Percentiles rank a stretch among this genome's conserved stretches.
Conservation (phyloP, 768 basidiomycete species). For the Termitomyces sp. region DNA sequence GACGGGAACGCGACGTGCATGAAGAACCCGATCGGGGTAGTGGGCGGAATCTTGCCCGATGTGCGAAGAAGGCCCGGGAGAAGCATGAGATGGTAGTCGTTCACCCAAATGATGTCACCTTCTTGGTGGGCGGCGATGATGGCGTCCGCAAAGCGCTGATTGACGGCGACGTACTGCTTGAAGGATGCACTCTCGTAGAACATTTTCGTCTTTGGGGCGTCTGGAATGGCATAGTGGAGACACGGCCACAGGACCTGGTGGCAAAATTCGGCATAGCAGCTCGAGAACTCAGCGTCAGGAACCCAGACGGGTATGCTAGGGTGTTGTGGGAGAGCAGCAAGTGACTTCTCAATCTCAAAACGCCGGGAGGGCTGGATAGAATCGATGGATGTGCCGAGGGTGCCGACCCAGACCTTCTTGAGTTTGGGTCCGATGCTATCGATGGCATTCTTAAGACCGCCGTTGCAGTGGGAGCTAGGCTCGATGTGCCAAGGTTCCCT, state of each 20-base stretch:
- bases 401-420: slow-evolving; percentile 60
- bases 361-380: slow-evolving; percentile 51
- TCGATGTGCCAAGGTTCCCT: slow-evolving; percentile 41
- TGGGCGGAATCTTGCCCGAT: slow-evolving; percentile 44
- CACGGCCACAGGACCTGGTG: slow-evolving; percentile 90
- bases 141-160: slow-evolving; percentile 82
- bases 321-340: slow-evolving; percentile 29
- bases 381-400: slow-evolving; percentile 70
- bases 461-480: slow-evolving; percentile 71
- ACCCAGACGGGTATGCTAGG: slow-evolving; percentile 67
- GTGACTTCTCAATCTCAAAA: slow-evolving; percentile 47
- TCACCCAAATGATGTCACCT: slow-evolving; percentile 89
- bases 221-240: slow-evolving; percentile 81
- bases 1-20: slow-evolving; percentile 95
- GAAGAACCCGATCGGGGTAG: slow-evolving; percentile 86
- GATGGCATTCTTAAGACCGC: slow-evolving; percentile 80
- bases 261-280: slow-evolving; percentile 83
- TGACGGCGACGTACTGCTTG: slow-evolving; percentile 85
- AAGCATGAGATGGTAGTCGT: slow-evolving; percentile 97
- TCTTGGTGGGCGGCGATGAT: slow-evolving; percentile 79
- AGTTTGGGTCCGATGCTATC: slow-evolving; percentile 58
- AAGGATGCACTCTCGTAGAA: slow-evolving; percentile 80
- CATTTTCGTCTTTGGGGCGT: slow-evolving; percentile 78
- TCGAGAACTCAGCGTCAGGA: slow-evolving; percentile 71
- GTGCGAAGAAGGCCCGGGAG: slow-evolving; percentile 83